Percentiles rank a stretch among this genome's conserved stretches.
phyloP scores from a whole-genome alignment of 306 rosid species.

The Adenanthera pavonina region DNA sequence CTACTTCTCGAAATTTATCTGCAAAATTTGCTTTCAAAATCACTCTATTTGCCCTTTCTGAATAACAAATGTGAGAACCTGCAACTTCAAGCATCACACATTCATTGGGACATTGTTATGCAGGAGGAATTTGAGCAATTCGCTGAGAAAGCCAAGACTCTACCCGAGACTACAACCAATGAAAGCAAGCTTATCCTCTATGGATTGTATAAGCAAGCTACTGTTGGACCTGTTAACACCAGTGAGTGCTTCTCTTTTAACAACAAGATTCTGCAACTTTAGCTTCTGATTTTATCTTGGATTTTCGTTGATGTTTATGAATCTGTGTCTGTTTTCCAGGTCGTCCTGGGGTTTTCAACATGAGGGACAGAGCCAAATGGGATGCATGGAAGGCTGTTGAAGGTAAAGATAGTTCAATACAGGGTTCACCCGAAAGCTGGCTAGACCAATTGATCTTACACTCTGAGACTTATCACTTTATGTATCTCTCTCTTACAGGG shows the following conservation, averaged over 20 bases:
- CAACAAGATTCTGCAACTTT: background rate
- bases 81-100: slow-evolving; percentile 17
- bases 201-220: slow-evolving; percentile 91
- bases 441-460: slow-evolving; percentile 8
- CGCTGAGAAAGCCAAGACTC: slow-evolving; percentile 85
- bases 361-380: slow-evolving; percentile 95
- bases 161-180: slow-evolving; percentile 65
- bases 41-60: background rate
- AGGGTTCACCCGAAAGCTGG: background rate
- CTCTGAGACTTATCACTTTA: background rate
- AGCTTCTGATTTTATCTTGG: slow-evolving; percentile 16
- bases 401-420: slow-evolving; percentile 51
- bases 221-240: slow-evolving; percentile 85
- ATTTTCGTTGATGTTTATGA: slow-evolving; percentile 25
- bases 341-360: slow-evolving; percentile 88
- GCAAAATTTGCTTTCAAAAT: background rate
- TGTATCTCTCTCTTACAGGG: slow-evolving; percentile 49
- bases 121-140: slow-evolving; percentile 95
- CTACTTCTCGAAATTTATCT: background rate
- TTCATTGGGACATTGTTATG: slow-evolving; percentile 35
- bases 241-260: slow-evolving; percentile 49
- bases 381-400: slow-evolving; percentile 99
- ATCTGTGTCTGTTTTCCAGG: slow-evolving; percentile 54
- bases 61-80: background rate
- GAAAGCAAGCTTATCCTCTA: slow-evolving; percentile 83